Conservation (phyloP, 2,329 filamentous ascomycete genomes). For the Pyricularia grisea region DNA sequence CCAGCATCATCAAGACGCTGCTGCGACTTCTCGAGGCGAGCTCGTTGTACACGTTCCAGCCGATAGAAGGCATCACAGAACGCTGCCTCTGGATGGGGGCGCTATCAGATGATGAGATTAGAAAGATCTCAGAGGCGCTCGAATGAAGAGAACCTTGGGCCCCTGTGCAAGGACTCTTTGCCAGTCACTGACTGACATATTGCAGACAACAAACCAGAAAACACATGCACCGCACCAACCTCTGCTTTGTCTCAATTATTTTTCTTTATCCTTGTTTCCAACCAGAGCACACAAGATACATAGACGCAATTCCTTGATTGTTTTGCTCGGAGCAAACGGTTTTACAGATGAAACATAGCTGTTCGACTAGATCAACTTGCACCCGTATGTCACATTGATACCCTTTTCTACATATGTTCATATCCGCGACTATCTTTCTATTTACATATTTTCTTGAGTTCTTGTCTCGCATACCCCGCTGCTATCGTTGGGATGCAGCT, state of each 20-base stretch:
- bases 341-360: neutral
- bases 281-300: neutral
- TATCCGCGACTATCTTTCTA: neutral
- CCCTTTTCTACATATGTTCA: neutral
- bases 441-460: neutral
- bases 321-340: neutral
- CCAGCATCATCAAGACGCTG: slow-evolving; percentile 69
- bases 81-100: slow-evolving; percentile 81
- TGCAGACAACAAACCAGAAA: neutral
- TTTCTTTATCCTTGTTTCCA: neutral
- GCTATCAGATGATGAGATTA: slow-evolving; percentile 66
- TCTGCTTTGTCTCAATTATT: neutral
- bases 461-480: neutral
- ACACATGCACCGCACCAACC: neutral
- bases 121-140: slow-evolving; percentile 38
- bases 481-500: neutral
- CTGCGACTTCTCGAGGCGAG: slow-evolving; percentile 72
- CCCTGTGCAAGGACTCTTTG: neutral
- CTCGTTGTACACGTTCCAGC: slow-evolving; percentile 62
- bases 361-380: neutral
- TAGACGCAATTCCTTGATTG: neutral
- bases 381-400: neutral
- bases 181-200: neutral
- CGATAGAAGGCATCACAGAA: slow-evolving; percentile 68
- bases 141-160: slow-evolving; percentile 22